Percentiles rank a stretch among this genome's conserved stretches.
Conservation (phyloP, 1,284 basidiomycete species). For the Athelia psychrophila region DNA sequence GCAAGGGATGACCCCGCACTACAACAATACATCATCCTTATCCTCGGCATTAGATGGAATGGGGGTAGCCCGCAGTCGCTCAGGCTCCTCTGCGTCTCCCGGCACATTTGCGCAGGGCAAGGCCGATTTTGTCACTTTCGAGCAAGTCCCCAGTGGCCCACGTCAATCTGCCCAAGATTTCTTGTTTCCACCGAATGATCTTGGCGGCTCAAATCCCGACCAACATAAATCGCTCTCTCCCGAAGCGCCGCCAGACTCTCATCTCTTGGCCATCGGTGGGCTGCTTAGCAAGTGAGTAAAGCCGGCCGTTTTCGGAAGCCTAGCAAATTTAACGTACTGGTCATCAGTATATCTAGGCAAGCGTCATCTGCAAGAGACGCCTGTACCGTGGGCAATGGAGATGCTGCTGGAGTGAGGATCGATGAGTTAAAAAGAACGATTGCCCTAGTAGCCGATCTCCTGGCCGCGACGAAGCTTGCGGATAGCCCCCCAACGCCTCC, state of each 20-base stretch:
- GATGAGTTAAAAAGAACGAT: slow-evolving; percentile 47
- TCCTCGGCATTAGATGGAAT: slow-evolving; percentile 41
- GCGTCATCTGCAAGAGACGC: slow-evolving; percentile 46
- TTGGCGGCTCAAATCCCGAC: not conserved
- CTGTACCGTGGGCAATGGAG: slow-evolving; percentile 42
- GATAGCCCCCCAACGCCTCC: slow-evolving; percentile 30
- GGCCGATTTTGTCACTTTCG: not conserved
- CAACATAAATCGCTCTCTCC: slow-evolving; percentile 20
- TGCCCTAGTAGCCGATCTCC: slow-evolving; percentile 44
- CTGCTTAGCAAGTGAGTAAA: slow-evolving; percentile 35
- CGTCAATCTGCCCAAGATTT: not conserved
- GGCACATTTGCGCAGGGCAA: not conserved
- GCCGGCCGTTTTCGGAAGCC: no score
- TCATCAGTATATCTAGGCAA: slow-evolving; percentile 42
- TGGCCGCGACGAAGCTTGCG: slow-evolving; percentile 40
- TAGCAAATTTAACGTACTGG: no score
- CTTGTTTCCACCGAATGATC: slow-evolving; percentile 1
- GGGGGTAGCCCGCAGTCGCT: slow-evolving; percentile 31
- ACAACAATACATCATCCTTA: slow-evolving; percentile 43
- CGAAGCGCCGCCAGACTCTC: slow-evolving; percentile 30
- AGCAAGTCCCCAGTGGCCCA: not conserved
- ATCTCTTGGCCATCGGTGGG: slow-evolving; percentile 35
- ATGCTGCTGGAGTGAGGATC: slow-evolving; percentile 42
- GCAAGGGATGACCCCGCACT: slow-evolving; percentile 33
- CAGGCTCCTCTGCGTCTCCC: slow-evolving; percentile 13